Evolutionary conservation across 2,329 filamentous ascomycete genomes (phyloP), one percentile per base, ranked within the genome.

Genomic region (Fusarium mangiferae): DNA sequence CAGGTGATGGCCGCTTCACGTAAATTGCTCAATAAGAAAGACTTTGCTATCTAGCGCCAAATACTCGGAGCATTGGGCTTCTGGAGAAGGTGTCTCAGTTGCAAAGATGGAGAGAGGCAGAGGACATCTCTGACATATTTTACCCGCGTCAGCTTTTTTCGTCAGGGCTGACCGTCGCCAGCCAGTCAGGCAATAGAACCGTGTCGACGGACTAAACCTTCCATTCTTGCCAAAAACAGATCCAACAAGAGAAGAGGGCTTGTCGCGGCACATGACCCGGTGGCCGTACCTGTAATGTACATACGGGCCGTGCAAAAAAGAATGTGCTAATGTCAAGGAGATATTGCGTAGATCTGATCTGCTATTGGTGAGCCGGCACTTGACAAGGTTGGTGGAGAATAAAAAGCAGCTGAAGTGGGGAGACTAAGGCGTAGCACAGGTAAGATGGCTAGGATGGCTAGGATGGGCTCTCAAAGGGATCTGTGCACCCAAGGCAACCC

Each of bases 401-500:
- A 30, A 36, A 36, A 28, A 60, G 26, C 22, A 63, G 68, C 57
- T 67, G 70, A 60, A 62, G 66, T 66, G 60, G 71, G 52, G 60
- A 71, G 42, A 33, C 69, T 68, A 72, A 52, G n/a, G 39, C n/a
- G n/a, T 74, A 74, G 66, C 54, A 58, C 33, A 68, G 57, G 57
- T 54, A 52, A 44, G 42, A 52, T 33, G 33, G 12, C 33, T 33
- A 33, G 33, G 28, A 30, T 30, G 28, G 33, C 30, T 33, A 33
- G 30, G 30, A 33, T 48, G 45, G 62, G 52, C 44, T 46, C 35
- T 45, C 46, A 66, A 46, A 49, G 68, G 67, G 57, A 67, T 63
- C 71, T 72, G 59, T 72, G 67, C 71, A 49, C 41, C 41, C 41
- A 45, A 33, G 39, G n/a, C 55, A 55, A 57, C 44, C 66, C 71